These are phyloP conservation scores for Xylariomycetidae sp. DNA, from an alignment of 2,329 filamentous ascomycete species.

Conservation along the genomic window DNA sequence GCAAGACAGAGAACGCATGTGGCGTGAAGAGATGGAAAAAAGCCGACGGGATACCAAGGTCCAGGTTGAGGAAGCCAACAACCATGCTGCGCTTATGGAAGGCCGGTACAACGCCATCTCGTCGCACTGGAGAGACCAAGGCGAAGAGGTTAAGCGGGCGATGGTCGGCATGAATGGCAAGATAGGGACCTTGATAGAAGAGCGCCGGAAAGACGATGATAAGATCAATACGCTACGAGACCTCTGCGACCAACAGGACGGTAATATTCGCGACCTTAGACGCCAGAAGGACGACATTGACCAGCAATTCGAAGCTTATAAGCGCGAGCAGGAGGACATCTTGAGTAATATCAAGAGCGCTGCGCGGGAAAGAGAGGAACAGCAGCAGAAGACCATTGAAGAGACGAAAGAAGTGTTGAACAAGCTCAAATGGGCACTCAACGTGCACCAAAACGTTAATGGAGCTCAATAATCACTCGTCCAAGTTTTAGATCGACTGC, in stretches of 20 bases:
- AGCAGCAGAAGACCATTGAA: slow-evolving; percentile 55
- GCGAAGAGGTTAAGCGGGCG: slow-evolving; percentile 53
- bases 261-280: slow-evolving; percentile 57
- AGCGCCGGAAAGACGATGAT: slow-evolving; percentile 56
- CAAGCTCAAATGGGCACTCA: slow-evolving; percentile 70
- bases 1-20: slow-evolving; percentile 54
- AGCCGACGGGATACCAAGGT: slow-evolving; percentile 53
- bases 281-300: slow-evolving; percentile 60
- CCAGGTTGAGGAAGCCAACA: slow-evolving; percentile 62
- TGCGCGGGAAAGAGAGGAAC: slow-evolving; percentile 53
- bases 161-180: slow-evolving; percentile 46
- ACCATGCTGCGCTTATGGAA: slow-evolving; percentile 62
- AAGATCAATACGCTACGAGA: slow-evolving; percentile 61
- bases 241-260: slow-evolving; percentile 68
- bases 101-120: slow-evolving; percentile 65
- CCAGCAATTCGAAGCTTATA: slow-evolving; percentile 59
- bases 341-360: slow-evolving; percentile 55
- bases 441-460: slow-evolving; percentile 57
- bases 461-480: slow-evolving; percentile 41
- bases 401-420: slow-evolving; percentile 58
- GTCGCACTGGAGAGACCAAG: slow-evolving; percentile 63
- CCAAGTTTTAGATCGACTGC: background rate
- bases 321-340: slow-evolving; percentile 56
- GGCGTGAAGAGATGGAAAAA: slow-evolving; percentile 61
- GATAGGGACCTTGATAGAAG: slow-evolving; percentile 49